Percentiles rank a stretch among this genome's conserved stretches.
These are phyloP conservation scores for Primulina eburnea DNA, from an alignment of 257 asterid genomes.

Conservation along the genomic window DNA sequence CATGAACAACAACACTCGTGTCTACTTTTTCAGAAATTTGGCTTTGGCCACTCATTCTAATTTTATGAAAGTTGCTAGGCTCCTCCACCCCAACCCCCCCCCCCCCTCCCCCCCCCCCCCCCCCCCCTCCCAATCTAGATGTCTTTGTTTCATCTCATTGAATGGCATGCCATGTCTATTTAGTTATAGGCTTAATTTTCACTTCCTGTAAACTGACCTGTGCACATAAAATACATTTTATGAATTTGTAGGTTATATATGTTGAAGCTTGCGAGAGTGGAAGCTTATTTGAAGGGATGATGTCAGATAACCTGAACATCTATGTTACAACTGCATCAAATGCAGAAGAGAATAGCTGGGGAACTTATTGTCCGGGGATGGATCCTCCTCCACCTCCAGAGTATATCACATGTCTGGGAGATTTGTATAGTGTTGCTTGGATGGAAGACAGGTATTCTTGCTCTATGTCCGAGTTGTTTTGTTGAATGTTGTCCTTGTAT, in stretches of 20 bases:
- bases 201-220: not conserved
- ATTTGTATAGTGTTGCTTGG: constrained; percentile 92
- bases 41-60: not conserved
- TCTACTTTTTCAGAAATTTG: not conserved
- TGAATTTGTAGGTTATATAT: constrained; percentile 54
- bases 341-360: constrained; percentile 91
- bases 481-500: not conserved
- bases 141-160: not conserved
- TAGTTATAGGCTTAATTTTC: not conserved
- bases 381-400: constrained; percentile 67
- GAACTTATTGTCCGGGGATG: constrained; percentile 76
- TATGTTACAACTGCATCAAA: constrained; percentile 85
- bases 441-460: constrained; percentile 84
- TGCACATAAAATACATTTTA: not conserved
- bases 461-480: not conserved
- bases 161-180: not conserved
- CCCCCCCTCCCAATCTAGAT: too few species aligned
- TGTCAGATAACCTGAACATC: constrained; percentile 69
- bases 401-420: constrained; percentile 79
- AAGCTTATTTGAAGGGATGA: constrained; percentile 76
- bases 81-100: too few species aligned
- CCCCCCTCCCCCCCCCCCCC: too few species aligned
- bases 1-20: not conserved
- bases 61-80: too few species aligned
- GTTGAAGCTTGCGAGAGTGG: constrained; percentile 94